Base-by-base conservation (phyloP, 108 stramenopile genomes). In the Nitzschia palea region DNA sequence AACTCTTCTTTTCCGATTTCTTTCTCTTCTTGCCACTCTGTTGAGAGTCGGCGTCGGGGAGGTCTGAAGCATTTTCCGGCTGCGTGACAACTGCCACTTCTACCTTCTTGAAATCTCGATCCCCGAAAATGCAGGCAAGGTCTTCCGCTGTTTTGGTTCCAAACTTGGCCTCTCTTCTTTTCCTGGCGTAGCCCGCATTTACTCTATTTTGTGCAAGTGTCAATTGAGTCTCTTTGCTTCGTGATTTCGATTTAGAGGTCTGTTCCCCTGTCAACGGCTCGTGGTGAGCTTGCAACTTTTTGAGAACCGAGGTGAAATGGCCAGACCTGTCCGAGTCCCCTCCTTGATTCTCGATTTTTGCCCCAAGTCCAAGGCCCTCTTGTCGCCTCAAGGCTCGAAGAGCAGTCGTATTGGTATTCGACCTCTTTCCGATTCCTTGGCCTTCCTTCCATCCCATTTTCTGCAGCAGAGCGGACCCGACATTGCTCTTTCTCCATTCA, bases 391-490 rank as follows among this genome's bases (percentile, higher is more conserved):
- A 35, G 28, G 73, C 65, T 31, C 61, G 34, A 45, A 69, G 52
- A 14, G 63, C 64, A 31, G 37, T 63, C 18, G 44, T 53, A 43
- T 59, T 59, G 14, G 30, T 20, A 18, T 70, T 67, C 26, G 55
- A 53, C 45, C 73, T 48, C 33, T 85, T 87, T 32, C 96, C 96
- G n/a, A 97, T 77, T 26, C 88, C 94, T 48, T 79, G 50, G 3
- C 91, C 91, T 44, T 97, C 90, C 48, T 80, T 88, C 93, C 94
- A 97, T 29, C 96, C 96, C 94, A 97, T 95, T 67, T 95, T 94
- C 15, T 75, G 42, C 33, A 97, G 78, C 77, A 95, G 73, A 56
- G 75, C 78, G 26, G 77, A 55, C 0, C 93, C 96, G 9, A 61
- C 54, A 67, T 88, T 86, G 62, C 77, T 76, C 35, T 81, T 75